Evolutionary conservation across 805 yeast genomes (phyloP), one percentile per base, ranked within the genome.

Genomic region (Tetrapisispora iriomotensis): DNA sequence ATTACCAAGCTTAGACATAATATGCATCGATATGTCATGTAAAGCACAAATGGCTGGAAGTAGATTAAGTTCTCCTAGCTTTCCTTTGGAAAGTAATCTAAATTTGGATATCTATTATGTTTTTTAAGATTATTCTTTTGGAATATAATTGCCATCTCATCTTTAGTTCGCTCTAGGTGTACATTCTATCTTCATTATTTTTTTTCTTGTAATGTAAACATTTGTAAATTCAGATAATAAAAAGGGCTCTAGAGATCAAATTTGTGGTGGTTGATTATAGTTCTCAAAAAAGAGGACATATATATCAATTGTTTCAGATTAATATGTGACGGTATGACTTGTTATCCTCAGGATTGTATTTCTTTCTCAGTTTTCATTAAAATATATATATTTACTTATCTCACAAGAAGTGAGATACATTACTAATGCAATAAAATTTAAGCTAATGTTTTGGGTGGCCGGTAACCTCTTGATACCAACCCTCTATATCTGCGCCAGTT

Each of bases 401-500:
- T n/a, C n/a, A n/a, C n/a, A n/a, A n/a, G n/a, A n/a, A n/a, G n/a
- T n/a, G n/a, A n/a, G n/a, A n/a, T n/a, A 14, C 29, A 14, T 27
- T 27, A 8, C 6, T 18, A 18, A 18, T 18, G n/a, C 15, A n/a
- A 34, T 19, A 8, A n/a, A 15, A 10, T 23, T 8, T 23, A 23
- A 23, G 8, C n/a, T 20, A 65, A 43, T 65, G 69, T 41, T 56
- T 62, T 38, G 62, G 58, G 41, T 64, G 64, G 0, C 67, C 69
- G 25, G 55, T 61, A 17, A 75, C 72, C 58, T 86, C 95, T 42
- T 65, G 66, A 22, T 76, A 73, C 98, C 98, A 92, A 4, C 97
- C 98, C 3, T 79, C 77, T 35, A 92, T 84, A 62, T 85, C 96
- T 38, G 74, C 79, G 24, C 96, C 96, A n/a, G 77, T 62, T 0